Percentiles rank a stretch among this genome's conserved stretches.
phyloP scores from a whole-genome alignment of 768 basidiomycete genomes.

The Amanita subjunquillea region DNA sequence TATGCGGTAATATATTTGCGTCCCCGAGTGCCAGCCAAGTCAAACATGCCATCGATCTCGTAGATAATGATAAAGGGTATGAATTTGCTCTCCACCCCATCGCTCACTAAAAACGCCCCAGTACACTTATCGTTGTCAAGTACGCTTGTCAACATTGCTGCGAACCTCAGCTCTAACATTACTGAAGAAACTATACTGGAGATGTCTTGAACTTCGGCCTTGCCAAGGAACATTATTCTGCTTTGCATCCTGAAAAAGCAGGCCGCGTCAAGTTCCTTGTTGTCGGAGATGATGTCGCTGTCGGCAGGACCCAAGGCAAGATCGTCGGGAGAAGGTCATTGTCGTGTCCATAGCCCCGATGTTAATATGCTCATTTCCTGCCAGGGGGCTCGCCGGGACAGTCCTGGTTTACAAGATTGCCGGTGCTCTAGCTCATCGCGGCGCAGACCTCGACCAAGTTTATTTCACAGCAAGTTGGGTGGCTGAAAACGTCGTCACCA shows the following conservation, averaged over 20 bases:
- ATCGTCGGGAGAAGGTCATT: conserved; percentile 74
- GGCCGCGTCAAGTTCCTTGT: conserved; percentile 66
- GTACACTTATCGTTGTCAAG: conserved; percentile 81
- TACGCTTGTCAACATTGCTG: conserved; percentile 16
- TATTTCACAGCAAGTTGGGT: conserved; percentile 55
- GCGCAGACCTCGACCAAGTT: conserved; percentile 61
- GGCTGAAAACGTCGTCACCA: conserved; percentile 60
- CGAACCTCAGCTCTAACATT: conserved; percentile 6
- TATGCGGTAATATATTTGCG: conserved; percentile 86
- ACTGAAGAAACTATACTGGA: conserved; percentile 72
- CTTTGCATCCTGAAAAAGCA: conserved; percentile 55
- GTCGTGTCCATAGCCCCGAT: background rate
- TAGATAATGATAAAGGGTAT: conserved; percentile 64
- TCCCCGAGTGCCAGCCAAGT: conserved; percentile 85
- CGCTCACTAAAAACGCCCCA: conserved; percentile 14
- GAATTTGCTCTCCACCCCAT: conserved; percentile 8
- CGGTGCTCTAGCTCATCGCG: conserved; percentile 66
- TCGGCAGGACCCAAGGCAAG: conserved; percentile 68
- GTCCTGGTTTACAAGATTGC: conserved; percentile 87
- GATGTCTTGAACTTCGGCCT: conserved; percentile 89
- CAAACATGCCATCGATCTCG: conserved; percentile 65
- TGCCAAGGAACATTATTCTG: conserved; percentile 76
- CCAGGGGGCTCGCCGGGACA: conserved; percentile 73
- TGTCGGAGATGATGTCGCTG: conserved; percentile 87
- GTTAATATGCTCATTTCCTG: background rate